Evolutionary conservation across 2,329 filamentous ascomycete genomes (phyloP), one percentile per base, ranked within the genome.

Genomic region (Ascochyta viciae-villosae): DNA sequence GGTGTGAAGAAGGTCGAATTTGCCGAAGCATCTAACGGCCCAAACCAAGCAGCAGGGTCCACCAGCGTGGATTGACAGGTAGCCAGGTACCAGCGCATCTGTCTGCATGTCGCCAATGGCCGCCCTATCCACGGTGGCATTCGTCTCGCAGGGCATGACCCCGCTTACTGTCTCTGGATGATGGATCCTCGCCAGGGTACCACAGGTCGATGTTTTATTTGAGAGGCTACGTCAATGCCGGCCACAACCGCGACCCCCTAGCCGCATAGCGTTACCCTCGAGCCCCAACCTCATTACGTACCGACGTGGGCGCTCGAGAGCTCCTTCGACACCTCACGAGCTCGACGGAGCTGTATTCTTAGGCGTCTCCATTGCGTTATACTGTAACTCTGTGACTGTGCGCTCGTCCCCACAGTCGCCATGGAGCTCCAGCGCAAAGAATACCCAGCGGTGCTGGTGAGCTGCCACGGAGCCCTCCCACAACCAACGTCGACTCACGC

Each of bases 391-490:
- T 48, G 62, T 59, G 71, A 70, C 70, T 65, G 66, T 65, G 69
- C 66, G 65, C 69, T 62, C 54, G 55, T 55, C 57, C 53, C 62
- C 50, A 44, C 58, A 54, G 50, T 46, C 62, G 63, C 64, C 62
- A 79, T 79, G 75, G 88, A 89, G 72, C 85, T 94, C 73, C 88
- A 90, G 75, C 87, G 92, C 79, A 84, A 90, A 77, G 94, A 97
- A 79, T 98, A 98, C 83, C 92, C 94, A 77, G 89, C 88, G 68
- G 89, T 98, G 86, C 88, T 96, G 88, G 94, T 97, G 89, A 64
- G 57, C 60, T 50, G 50, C 34, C 47, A 51, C 61, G 42, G 33
- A 57, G 45, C 62, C 63, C 38, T 54, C 50, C 56, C 56, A 58
- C 56, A 54, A 57, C 56, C 59, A 54, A 41, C 62, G 57, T 60